These are phyloP conservation scores for Cyberlindnera americana DNA, from an alignment of 805 yeast genomes.

Conservation along the genomic window DNA sequence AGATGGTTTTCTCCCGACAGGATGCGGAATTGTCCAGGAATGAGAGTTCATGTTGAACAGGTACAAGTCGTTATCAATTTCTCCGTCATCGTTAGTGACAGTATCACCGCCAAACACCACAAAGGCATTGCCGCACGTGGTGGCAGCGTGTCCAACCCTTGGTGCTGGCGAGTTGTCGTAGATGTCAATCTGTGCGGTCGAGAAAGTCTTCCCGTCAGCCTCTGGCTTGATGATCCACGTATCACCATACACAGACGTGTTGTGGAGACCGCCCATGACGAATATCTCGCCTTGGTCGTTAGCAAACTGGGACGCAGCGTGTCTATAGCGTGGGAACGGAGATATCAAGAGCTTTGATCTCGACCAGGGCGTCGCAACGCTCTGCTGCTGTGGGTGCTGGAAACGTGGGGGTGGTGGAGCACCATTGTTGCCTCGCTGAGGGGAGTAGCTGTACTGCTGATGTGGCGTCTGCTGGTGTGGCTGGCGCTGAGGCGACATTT, in stretches of 20 bases:
- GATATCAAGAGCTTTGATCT: conserved; percentile 61
- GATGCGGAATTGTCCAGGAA: conserved; percentile 77
- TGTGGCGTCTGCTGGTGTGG: conserved; percentile 8
- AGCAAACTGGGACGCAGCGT: conserved; percentile 73
- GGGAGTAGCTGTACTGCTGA: conserved; percentile 9
- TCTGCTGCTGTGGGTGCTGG: conserved; percentile 6
- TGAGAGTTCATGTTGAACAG: conserved; percentile 75
- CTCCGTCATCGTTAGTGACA: conserved; percentile 67
- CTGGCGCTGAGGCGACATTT: conserved; percentile 24
- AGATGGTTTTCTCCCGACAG: conserved; percentile 70
- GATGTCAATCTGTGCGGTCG: conserved; percentile 58
- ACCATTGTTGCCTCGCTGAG: conserved; percentile 4
- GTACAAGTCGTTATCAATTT: conserved; percentile 86
- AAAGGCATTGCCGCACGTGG: conserved; percentile 90
- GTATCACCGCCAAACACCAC: conserved; percentile 98
- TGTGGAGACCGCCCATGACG: conserved; percentile 94
- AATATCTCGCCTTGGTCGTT: conserved; percentile 79
- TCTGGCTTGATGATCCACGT: conserved; percentile 80
- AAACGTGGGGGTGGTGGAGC: conserved; percentile 11
- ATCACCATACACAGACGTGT: conserved; percentile 90
- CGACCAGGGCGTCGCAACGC: conserved; percentile 54
- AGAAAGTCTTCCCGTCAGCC: conserved; percentile 27
- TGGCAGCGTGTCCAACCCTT: conserved; percentile 92
- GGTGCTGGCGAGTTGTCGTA: conserved; percentile 87
- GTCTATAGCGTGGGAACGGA: conserved; percentile 95